These are phyloP conservation scores for Ceriops tagal DNA, from an alignment of 345 rosid genomes.

Conservation along the genomic window DNA sequence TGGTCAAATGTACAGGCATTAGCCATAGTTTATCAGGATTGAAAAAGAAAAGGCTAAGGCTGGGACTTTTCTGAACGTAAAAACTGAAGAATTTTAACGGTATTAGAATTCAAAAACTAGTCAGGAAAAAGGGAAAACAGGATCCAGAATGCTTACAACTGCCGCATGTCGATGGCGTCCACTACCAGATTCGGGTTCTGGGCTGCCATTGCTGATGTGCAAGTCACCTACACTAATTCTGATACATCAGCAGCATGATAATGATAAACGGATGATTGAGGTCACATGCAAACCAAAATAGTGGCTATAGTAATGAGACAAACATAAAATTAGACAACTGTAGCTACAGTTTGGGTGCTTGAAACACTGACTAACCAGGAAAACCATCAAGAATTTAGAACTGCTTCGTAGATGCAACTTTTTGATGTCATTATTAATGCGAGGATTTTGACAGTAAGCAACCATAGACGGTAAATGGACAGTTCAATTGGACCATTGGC, in stretches of 20 bases:
- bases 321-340: background rate
- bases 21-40: background rate
- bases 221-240: constrained; percentile 43
- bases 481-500: constrained; percentile 7
- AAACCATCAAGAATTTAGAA: constrained; percentile 9
- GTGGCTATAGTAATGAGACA: no score
- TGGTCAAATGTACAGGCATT: background rate
- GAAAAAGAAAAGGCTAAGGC: background rate
- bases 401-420: background rate
- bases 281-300: background rate
- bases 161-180: constrained; percentile 38
- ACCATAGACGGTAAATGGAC: constrained; percentile 7
- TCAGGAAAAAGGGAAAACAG: background rate
- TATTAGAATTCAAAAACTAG: constrained; percentile 2
- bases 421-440: background rate
- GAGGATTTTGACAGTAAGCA: background rate
- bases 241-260: constrained; percentile 20
- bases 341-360: background rate
- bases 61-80: background rate
- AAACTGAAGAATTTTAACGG: background rate
- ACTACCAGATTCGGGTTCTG: constrained; percentile 38
- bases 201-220: constrained; percentile 32
- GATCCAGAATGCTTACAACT: constrained; percentile 33
- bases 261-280: constrained; percentile 2
- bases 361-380: background rate